Evolutionary conservation across 495 filamentous ascomycete species (phyloP), one percentile per base, ranked within the genome.

Genomic region (Lepidopterella palustris): DNA sequence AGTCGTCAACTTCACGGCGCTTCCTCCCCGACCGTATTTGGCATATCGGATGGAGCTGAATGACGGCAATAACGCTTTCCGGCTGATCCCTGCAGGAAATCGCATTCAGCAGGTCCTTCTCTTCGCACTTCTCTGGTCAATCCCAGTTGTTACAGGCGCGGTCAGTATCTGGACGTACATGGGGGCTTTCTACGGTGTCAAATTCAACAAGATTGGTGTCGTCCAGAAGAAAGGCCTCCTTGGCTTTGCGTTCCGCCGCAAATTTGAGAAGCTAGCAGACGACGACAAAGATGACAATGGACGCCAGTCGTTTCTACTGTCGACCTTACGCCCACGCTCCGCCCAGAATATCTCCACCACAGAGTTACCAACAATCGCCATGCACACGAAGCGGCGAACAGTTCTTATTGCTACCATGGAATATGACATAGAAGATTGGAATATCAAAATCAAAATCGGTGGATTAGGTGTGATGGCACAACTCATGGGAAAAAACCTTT

Each of bases 391-490:
- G 35, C 3, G 35, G 18, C 35, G 35, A 13, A 42, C 35, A 42
- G 80, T 86, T 1, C 75, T 88, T 8, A 82, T 87, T 45, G 84
- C 84, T 6, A 87, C 84, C 23, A 86, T 88, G 80, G 85, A 87
- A 68, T 88, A 87, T 65, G 82, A 87, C 53, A 85, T 88, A 59
- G 84, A 86, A 35, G 85, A 87, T 66, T 87, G 84, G 79, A 76
- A 69, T 0, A 86, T 88, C 67, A 87, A 84, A 68, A 82, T 88
- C 71, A 88, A 88, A 70, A 87, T 88, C 53, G 85, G 85, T 58
- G 85, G 85, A 42, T 71, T 88, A 26, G 85, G 85, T 65, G 84
- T 87, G 28, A 80, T 80, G 77, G 76, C 77, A 18, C 84, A 86
- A 63, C 73, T 89, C 10, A 89, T 89, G 85, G 83, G 82, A 11